Evolutionary conservation across 2,329 filamentous ascomycete species (phyloP).

Genomic region (Diaporthe caulivora): DNA sequence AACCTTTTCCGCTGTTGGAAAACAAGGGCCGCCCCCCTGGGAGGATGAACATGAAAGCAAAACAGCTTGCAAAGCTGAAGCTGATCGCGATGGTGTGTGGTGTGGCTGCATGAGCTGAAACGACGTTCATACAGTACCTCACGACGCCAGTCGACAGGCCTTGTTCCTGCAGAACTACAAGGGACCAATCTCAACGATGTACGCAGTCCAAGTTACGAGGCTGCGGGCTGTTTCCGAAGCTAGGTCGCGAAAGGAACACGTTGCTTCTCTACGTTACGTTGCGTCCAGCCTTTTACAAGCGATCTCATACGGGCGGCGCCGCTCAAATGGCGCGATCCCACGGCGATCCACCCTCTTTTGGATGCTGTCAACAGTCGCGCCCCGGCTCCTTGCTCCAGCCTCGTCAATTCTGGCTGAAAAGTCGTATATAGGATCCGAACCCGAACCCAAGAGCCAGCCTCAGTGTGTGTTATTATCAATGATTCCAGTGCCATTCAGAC

Average conservation of each 20-base stretch:
- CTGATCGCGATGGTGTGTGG: not conserved
- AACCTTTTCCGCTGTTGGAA: not conserved
- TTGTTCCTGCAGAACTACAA: too few species aligned
- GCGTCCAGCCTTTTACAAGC: not conserved
- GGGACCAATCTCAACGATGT: not conserved
- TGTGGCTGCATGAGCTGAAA: constrained; percentile 8
- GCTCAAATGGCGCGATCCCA: constrained; percentile 10
- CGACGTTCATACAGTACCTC: not conserved
- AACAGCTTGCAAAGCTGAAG: not conserved
- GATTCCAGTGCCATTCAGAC: not conserved
- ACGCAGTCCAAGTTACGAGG: not conserved
- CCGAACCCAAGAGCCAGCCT: not conserved
- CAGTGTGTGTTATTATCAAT: not conserved
- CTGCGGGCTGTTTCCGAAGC: constrained; percentile 16
- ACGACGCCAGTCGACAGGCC: not conserved
- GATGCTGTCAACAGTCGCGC: not conserved
- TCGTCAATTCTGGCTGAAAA: constrained; percentile 3
- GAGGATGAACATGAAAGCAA: not conserved
- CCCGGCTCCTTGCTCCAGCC: constrained; percentile 5
- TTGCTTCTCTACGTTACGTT: constrained; percentile 6
- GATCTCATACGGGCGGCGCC: not conserved
- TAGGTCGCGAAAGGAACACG: not conserved
- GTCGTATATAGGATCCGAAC: not conserved
- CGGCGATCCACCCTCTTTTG: not conserved
- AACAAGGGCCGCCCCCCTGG: not conserved